Evolutionary conservation across 192 early-diverging fungal species (phyloP).

Genomic region (Obelidium mucronatum): DNA sequence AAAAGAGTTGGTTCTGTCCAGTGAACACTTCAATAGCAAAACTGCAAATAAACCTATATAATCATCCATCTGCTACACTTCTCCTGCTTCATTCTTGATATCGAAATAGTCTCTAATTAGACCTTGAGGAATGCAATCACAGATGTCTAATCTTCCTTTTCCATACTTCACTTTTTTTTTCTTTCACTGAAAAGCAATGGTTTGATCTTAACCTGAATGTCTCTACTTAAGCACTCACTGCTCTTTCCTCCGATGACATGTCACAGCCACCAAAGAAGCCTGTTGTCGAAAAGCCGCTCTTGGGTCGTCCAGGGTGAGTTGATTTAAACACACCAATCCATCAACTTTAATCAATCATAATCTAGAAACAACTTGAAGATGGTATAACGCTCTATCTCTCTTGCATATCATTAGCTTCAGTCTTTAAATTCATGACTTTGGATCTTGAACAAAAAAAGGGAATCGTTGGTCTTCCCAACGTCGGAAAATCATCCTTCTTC

Average conservation of each 20-base stretch:
- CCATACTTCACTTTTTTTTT: neutral
- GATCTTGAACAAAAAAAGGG: conserved; percentile 47
- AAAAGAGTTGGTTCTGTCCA: conserved; percentile 30
- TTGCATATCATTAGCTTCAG: neutral
- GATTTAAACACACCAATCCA: neutral
- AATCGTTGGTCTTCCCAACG: conserved; percentile 93
- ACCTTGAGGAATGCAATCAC: no score
- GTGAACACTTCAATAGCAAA: no score
- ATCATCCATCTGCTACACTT: no score
- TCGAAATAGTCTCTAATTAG: no score
- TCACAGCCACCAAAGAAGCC: conserved; percentile 60
- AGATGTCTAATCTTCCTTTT: neutral
- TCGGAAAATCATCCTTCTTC: conserved; percentile 70
- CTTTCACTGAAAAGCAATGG: neutral
- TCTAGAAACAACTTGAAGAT: conserved; percentile 42
- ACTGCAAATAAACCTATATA: no score
- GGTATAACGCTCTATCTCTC: conserved; percentile 18
- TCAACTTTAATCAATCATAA: neutral
- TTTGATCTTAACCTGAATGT: no score
- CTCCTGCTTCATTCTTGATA: no score
- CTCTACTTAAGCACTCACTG: no score
- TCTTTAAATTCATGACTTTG: neutral
- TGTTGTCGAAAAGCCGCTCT: conserved; percentile 50
- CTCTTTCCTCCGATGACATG: no score
- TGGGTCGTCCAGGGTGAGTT: conserved; percentile 36